phyloP scores from a whole-genome alignment of 306 rosid species.

The Rosa persica region DNA sequence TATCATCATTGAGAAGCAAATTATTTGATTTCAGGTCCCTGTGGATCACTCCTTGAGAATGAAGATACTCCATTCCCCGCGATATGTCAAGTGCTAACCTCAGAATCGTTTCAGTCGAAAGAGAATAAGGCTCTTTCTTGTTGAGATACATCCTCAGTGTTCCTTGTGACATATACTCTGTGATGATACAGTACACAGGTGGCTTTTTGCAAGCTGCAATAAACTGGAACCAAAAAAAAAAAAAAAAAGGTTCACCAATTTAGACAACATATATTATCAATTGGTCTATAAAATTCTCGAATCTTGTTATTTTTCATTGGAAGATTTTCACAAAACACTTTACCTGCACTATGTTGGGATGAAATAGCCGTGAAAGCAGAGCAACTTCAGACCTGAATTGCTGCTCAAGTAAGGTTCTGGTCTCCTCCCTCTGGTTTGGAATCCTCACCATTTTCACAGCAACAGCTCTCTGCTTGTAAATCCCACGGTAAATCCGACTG shows the following conservation, averaged over 20 bases:
- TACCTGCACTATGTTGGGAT: slow-evolving; percentile 97
- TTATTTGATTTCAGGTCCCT: slow-evolving; percentile 91
- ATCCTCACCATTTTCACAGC: slow-evolving; percentile 98
- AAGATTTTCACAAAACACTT: neutral
- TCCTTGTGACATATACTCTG: slow-evolving; percentile 99
- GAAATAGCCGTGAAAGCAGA: slow-evolving; percentile 87
- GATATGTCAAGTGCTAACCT: slow-evolving; percentile 97
- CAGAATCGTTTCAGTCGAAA: slow-evolving; percentile 78
- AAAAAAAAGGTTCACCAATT: neutral
- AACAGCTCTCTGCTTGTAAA: slow-evolving; percentile 95
- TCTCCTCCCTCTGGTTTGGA: slow-evolving; percentile 76
- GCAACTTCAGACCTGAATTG: slow-evolving; percentile 96
- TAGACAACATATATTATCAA: neutral
- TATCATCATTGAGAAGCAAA: slow-evolving; percentile 91
- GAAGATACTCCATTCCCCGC: slow-evolving; percentile 96
- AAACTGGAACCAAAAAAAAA: slow-evolving; percentile 44
- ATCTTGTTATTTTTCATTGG: neutral
- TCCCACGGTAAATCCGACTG: slow-evolving; percentile 90
- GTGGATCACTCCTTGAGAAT: slow-evolving; percentile 96
- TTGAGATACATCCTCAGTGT: slow-evolving; percentile 96
- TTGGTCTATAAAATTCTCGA: neutral
- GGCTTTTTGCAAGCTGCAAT: slow-evolving; percentile 98
- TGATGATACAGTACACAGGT: slow-evolving; percentile 90
- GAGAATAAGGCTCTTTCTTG: slow-evolving; percentile 97
- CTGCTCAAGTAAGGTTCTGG: slow-evolving; percentile 66